These are phyloP conservation scores for Tuber brumale DNA, from an alignment of 495 filamentous ascomycete species.

Conservation along the genomic window DNA sequence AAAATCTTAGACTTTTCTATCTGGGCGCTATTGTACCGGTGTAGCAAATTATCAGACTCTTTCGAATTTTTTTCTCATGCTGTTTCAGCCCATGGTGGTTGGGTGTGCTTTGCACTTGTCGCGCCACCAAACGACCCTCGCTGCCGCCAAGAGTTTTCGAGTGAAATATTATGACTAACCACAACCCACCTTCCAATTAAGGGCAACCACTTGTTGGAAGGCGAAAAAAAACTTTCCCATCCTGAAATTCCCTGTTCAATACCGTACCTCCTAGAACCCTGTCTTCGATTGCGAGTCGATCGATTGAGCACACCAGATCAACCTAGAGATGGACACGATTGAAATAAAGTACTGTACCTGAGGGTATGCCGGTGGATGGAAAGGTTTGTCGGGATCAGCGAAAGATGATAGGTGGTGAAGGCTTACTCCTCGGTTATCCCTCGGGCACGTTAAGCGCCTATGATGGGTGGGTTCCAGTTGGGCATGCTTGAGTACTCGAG, in stretches of 20 bases:
- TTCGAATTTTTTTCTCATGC: no score
- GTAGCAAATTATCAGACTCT: no score
- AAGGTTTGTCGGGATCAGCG: neutral
- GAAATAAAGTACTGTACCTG: neutral
- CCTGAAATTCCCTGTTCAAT: neutral
- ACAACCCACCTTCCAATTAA: neutral
- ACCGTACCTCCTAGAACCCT: neutral
- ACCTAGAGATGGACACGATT: neutral
- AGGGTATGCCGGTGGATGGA: neutral
- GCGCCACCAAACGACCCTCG: no score
- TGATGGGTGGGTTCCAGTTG: neutral
- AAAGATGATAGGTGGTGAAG: neutral
- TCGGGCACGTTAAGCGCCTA: neutral
- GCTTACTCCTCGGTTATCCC: neutral
- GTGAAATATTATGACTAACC: neutral
- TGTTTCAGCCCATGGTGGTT: no score
- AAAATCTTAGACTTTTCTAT: no score
- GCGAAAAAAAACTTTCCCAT: neutral
- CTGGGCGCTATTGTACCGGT: no score
- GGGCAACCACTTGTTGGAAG: neutral
- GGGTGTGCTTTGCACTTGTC: no score
- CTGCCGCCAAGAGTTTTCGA: neutral
- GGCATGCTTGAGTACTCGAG: neutral
- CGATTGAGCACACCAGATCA: neutral
- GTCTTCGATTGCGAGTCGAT: constrained; percentile 1